These are phyloP conservation scores for Fusarium sp. DNA, from an alignment of 2,329 filamentous ascomycete species.

Conservation along the genomic window DNA sequence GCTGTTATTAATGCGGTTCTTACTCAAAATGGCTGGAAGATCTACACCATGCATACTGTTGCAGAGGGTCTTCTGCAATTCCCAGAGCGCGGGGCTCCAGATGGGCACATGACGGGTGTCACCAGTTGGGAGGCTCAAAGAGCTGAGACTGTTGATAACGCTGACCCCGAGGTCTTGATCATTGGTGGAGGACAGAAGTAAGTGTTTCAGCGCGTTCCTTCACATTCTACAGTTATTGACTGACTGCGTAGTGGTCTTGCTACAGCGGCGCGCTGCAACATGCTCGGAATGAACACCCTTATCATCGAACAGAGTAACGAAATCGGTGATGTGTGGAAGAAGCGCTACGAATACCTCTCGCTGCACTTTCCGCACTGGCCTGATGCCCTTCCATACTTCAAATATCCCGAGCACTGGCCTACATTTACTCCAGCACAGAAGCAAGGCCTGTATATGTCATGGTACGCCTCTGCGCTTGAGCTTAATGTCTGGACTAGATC, in stretches of 20 bases:
- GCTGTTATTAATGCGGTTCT: constrained; percentile 49
- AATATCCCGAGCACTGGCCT: background rate
- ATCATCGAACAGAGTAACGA: background rate
- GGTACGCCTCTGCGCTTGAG: background rate
- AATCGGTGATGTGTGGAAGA: background rate
- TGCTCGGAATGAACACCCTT: background rate
- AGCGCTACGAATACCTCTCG: background rate
- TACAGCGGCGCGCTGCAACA: background rate
- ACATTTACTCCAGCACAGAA: background rate
- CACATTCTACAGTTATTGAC: background rate
- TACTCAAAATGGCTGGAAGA: constrained; percentile 48
- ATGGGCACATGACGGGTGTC: constrained; percentile 50
- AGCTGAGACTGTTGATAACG: constrained; percentile 36
- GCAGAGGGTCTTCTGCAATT: constrained; percentile 47
- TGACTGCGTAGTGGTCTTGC: background rate
- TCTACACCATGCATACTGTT: constrained; percentile 51
- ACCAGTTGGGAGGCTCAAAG: constrained; percentile 49
- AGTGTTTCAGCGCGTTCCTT: too few species aligned
- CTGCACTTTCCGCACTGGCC: background rate
- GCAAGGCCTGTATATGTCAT: background rate
- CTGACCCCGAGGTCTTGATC: constrained; percentile 65
- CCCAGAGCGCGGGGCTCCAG: constrained; percentile 43
- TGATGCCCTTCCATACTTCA: background rate
- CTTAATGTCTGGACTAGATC: background rate
- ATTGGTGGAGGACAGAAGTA: constrained; percentile 56